Conservation (phyloP, 2,329 filamentous ascomycete genomes). For the Scedosporium aurantiacum region DNA sequence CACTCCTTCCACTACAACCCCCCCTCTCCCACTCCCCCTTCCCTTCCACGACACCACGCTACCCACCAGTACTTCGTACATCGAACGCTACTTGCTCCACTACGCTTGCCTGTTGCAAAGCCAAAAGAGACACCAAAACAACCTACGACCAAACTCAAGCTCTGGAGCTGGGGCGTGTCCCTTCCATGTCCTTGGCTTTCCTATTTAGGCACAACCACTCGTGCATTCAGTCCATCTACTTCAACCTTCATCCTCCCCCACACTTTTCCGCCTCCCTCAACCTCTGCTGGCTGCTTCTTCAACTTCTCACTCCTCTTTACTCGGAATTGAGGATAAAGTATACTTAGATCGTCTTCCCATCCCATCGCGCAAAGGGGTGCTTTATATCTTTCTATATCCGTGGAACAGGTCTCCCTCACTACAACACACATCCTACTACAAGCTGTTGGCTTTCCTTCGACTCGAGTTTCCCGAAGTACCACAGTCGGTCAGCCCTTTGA, state of each 20-base stretch:
- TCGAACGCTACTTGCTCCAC: neutral
- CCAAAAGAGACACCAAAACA: constrained; percentile 2
- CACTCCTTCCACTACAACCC: neutral
- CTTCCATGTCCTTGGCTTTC: neutral
- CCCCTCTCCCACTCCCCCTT: neutral
- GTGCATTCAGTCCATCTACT: constrained; percentile 1
- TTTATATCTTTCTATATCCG: neutral
- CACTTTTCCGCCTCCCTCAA: neutral
- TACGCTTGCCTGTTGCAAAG: neutral
- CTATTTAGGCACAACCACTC: constrained; percentile 6
- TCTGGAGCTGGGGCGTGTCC: neutral
- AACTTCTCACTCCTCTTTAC: neutral
- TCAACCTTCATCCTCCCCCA: neutral
- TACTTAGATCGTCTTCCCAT: neutral
- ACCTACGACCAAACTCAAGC: neutral
- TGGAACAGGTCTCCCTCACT: neutral
- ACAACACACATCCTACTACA: neutral
- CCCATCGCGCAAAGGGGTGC: neutral
- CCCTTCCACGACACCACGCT: neutral
- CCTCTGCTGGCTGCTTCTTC: neutral
- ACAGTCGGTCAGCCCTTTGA: neutral
- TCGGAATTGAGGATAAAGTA: neutral
- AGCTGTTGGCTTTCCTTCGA: neutral
- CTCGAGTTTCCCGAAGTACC: neutral
- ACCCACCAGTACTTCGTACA: neutral